Conservation (phyloP, 257 asterid species). For the Scutellaria minor region DNA sequence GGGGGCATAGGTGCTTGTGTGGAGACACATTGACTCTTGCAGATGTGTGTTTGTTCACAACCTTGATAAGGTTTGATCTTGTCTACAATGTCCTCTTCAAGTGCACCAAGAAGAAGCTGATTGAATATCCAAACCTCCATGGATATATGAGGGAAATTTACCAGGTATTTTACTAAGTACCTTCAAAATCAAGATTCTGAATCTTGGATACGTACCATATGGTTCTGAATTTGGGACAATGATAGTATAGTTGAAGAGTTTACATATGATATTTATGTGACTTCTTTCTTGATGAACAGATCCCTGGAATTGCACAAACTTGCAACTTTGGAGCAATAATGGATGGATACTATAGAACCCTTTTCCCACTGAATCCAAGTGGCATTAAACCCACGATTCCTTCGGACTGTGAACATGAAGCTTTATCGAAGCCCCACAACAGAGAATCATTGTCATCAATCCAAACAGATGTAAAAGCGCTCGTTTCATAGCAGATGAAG, state of each 20-base stretch:
- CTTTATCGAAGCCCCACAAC: slow-evolving; percentile 58
- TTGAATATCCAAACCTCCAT: slow-evolving; percentile 72
- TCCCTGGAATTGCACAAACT: slow-evolving; percentile 86
- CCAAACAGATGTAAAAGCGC: slow-evolving; percentile 32
- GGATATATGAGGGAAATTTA: slow-evolving; percentile 84
- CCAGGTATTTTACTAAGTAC: slow-evolving; percentile 55
- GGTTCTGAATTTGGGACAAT: not conserved
- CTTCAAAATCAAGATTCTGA: not conserved
- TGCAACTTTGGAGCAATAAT: slow-evolving; percentile 79
- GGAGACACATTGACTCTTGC: slow-evolving; percentile 80
- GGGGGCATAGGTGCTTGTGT: slow-evolving; percentile 67
- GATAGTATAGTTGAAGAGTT: not conserved
- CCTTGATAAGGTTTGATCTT: slow-evolving; percentile 83
- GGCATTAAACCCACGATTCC: slow-evolving; percentile 72
- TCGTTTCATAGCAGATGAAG: slow-evolving; percentile 34
- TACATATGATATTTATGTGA: not conserved
- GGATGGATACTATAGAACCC: slow-evolving; percentile 86
- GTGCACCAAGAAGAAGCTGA: slow-evolving; percentile 92
- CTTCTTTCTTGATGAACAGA: slow-evolving; percentile 50
- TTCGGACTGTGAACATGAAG: slow-evolving; percentile 53
- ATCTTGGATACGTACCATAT: not conserved
- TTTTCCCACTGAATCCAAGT: slow-evolving; percentile 93
- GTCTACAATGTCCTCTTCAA: slow-evolving; percentile 88
- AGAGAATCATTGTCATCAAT: slow-evolving; percentile 48
- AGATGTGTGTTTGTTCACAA: slow-evolving; percentile 89